phyloP scores from a whole-genome alignment of 1,284 basidiomycete genomes.

The Moesziomyces sp. region DNA sequence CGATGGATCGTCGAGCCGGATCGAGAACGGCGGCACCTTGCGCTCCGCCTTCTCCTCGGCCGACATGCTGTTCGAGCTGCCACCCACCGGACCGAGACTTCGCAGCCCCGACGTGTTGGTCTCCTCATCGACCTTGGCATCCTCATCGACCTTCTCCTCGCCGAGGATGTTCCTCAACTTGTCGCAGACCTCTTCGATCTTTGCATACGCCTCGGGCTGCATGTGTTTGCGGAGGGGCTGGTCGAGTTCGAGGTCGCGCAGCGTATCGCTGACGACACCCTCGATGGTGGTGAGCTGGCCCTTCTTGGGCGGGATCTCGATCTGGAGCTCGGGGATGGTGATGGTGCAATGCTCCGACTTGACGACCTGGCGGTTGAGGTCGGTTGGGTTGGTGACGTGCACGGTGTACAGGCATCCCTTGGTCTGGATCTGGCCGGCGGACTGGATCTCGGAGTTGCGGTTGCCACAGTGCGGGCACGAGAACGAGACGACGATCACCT shows the following conservation, averaged over 20 bases:
- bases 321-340: slow-evolving; percentile 84
- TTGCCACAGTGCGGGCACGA: slow-evolving; percentile 91
- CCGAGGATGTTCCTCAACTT: slow-evolving; percentile 78
- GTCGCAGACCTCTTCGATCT: slow-evolving; percentile 81
- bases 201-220: slow-evolving; percentile 79
- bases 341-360: slow-evolving; percentile 87
- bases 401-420: slow-evolving; percentile 78
- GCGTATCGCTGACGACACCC: slow-evolving; percentile 86
- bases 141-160: slow-evolving; percentile 70
- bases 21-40: slow-evolving; percentile 80
- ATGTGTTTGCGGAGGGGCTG: slow-evolving; percentile 88
- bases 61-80: slow-evolving; percentile 22
- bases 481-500: slow-evolving; percentile 97
- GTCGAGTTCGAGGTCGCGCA: slow-evolving; percentile 82
- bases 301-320: slow-evolving; percentile 84
- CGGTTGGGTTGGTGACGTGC: slow-evolving; percentile 76
- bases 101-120: slow-evolving; percentile 31
- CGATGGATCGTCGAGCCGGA: slow-evolving; percentile 89
- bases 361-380: slow-evolving; percentile 93
- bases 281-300: slow-evolving; percentile 97
- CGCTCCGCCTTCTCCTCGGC: slow-evolving; percentile 64
- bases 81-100: slow-evolving; percentile 42
- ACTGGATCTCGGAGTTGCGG: slow-evolving; percentile 93
- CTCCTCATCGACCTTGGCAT: slow-evolving; percentile 66
- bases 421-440: slow-evolving; percentile 83